Evolutionary conservation across 768 basidiomycete species (phyloP).

Genomic region (Russula abietina): DNA sequence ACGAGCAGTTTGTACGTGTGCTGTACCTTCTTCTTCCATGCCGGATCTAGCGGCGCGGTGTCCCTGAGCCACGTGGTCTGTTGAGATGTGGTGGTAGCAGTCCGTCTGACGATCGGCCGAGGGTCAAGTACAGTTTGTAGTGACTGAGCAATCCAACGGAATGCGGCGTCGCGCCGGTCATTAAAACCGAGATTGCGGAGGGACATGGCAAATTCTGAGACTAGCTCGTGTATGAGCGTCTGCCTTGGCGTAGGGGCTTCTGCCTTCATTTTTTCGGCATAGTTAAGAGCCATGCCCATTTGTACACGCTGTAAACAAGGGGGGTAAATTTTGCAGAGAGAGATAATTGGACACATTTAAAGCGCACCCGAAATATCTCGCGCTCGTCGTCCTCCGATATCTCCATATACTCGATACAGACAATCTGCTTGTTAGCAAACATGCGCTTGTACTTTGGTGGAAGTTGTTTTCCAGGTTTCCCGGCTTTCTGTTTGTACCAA

Average conservation of each 20-base stretch:
- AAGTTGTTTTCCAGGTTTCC: slow-evolving; percentile 30
- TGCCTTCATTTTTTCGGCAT: slow-evolving; percentile 30
- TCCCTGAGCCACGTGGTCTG: slow-evolving; percentile 48
- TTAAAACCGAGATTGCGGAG: slow-evolving; percentile 44
- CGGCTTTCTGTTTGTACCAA: slow-evolving; percentile 32
- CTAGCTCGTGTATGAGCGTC: slow-evolving; percentile 21
- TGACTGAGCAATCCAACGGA: slow-evolving; percentile 51
- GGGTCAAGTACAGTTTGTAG: slow-evolving; percentile 44
- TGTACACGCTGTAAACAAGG: slow-evolving; percentile 28
- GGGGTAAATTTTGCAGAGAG: not conserved
- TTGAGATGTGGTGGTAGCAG: slow-evolving; percentile 32
- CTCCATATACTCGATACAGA: slow-evolving; percentile 44
- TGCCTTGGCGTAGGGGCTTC: slow-evolving; percentile 26
- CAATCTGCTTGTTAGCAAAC: slow-evolving; percentile 43
- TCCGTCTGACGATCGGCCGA: slow-evolving; percentile 31
- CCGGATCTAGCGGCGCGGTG: slow-evolving; percentile 1
- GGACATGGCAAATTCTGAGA: slow-evolving; percentile 21
- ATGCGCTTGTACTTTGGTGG: slow-evolving; percentile 32
- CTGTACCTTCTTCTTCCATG: slow-evolving; percentile 15
- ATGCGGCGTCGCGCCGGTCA: slow-evolving; percentile 47
- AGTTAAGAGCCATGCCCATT: slow-evolving; percentile 29
- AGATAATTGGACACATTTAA: not conserved
- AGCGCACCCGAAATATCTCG: slow-evolving; percentile 32
- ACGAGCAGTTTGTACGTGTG: slow-evolving; percentile 17
- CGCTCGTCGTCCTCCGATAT: slow-evolving; percentile 29